These are phyloP conservation scores for Tarenaya hassleriana DNA, from an alignment of 345 rosid genomes.

Conservation along the genomic window DNA sequence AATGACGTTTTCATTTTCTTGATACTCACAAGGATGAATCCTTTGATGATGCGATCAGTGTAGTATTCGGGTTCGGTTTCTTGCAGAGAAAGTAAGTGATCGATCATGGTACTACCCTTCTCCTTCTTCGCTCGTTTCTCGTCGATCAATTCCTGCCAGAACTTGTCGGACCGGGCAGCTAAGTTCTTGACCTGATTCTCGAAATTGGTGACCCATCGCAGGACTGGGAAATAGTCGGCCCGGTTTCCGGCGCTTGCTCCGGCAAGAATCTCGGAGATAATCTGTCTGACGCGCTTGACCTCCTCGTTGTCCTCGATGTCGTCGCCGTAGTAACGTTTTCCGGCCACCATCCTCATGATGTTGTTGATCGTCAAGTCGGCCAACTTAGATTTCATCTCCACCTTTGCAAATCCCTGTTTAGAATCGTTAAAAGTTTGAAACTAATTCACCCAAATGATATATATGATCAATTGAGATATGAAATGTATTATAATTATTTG, in stretches of 20 bases:
- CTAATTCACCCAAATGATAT: too few relatives aligned
- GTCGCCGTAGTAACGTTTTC: constrained; percentile 43
- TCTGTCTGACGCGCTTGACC: constrained; percentile 29
- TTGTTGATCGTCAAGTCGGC: constrained; percentile 31
- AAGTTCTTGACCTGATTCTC: constrained; percentile 28
- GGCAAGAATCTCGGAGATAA: constrained; percentile 28
- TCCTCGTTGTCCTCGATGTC: constrained; percentile 27
- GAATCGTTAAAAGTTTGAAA: too few relatives aligned
- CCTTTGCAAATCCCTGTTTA: constrained; percentile 22
- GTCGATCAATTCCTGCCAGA: constrained; percentile 42
- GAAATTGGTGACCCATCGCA: constrained; percentile 34
- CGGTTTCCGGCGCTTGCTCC: constrained; percentile 28
- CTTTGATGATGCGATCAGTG: constrained; percentile 43
- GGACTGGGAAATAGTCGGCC: constrained; percentile 35
- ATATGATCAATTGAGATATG: too few relatives aligned
- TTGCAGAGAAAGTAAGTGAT: constrained; percentile 44
- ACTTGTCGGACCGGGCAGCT: constrained; percentile 25
- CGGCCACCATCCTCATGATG: constrained; percentile 35
- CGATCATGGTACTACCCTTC: constrained; percentile 36
- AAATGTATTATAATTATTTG: too few relatives aligned
- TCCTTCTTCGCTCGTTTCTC: constrained; percentile 24
- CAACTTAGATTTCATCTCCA: constrained; percentile 35
- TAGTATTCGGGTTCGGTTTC: constrained; percentile 41
- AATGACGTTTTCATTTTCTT: not conserved
- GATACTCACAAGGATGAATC: constrained; percentile 27